Evolutionary conservation across 2,329 filamentous ascomycete species (phyloP).

Genomic region (Ophiosphaerella herpotricha): DNA sequence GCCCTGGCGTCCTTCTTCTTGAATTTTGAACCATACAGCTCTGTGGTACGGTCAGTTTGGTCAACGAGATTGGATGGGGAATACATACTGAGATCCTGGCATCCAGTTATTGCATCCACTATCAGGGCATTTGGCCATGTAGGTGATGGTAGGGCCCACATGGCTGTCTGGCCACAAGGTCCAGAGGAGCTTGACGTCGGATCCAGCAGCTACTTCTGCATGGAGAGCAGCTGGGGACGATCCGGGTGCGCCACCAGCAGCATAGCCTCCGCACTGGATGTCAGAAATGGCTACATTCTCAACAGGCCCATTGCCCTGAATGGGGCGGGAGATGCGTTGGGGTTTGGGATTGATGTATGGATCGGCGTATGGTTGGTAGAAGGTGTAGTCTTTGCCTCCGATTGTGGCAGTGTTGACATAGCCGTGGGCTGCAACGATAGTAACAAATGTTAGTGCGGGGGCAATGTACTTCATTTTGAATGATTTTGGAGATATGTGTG

Average conservation of each 20-base stretch:
- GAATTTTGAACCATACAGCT: conserved; percentile 63
- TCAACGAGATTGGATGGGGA: conserved; percentile 4
- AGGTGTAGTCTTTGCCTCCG: conserved; percentile 34
- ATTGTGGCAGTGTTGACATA: conserved; percentile 45
- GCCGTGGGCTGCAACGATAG: conserved; percentile 40
- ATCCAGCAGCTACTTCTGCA: conserved; percentile 59
- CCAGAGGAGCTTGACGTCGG: conserved; percentile 60
- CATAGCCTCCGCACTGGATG: conserved; percentile 61
- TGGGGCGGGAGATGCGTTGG: conserved; percentile 60
- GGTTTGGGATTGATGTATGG: conserved; percentile 45
- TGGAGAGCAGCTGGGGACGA: conserved; percentile 60
- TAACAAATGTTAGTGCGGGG: conserved; percentile 32
- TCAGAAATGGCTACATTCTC: conserved; percentile 59
- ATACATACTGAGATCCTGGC: conserved; percentile 50
- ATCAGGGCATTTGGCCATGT: conserved; percentile 64
- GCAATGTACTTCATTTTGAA: conserved; percentile 41
- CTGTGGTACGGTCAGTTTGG: conserved; percentile 23
- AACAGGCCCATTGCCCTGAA: conserved; percentile 64
- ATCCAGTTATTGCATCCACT: conserved; percentile 56
- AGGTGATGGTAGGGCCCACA: conserved; percentile 61
- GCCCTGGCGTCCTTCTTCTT: conserved; percentile 56
- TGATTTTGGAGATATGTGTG: conserved; percentile 4
- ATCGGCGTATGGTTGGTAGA: conserved; percentile 44
- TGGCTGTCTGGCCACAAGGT: conserved; percentile 57
- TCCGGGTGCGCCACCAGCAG: conserved; percentile 55